Conservation (phyloP, 164 flowering plant genomes). For the Dillenia turbinata region DNA sequence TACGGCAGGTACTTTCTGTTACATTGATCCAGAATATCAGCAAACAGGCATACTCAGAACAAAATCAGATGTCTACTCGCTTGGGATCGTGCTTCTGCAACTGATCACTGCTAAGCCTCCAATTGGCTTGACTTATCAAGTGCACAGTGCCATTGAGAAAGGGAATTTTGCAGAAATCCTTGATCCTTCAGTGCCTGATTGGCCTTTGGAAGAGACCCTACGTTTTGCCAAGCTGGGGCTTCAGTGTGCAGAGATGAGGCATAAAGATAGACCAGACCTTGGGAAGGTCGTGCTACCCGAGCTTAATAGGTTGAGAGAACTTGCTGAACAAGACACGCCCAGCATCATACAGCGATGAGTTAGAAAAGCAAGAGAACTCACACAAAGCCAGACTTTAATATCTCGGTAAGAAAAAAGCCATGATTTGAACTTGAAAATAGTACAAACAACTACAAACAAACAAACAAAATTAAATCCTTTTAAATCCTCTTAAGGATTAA, state of each 20-base stretch:
- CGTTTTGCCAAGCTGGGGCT: conserved; percentile 49
- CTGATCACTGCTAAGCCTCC: conserved; percentile 61
- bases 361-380: conserved; percentile 8
- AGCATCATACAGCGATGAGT: conserved; percentile 1
- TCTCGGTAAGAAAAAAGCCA: neutral
- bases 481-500: too few relatives aligned
- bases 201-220: conserved; percentile 60
- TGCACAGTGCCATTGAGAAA: conserved; percentile 46
- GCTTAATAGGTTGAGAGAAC: conserved; percentile 42
- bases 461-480: too few relatives aligned
- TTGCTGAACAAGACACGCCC: conserved; percentile 49
- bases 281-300: conserved; percentile 45
- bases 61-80: conserved; percentile 66
- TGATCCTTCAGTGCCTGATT: conserved; percentile 53
- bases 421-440: too few relatives aligned
- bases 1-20: conserved; percentile 76
- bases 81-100: conserved; percentile 68
- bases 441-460: too few relatives aligned
- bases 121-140: conserved; percentile 65
- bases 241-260: conserved; percentile 51
- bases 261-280: conserved; percentile 70
- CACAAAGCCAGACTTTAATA: conserved; percentile 11
- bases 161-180: conserved; percentile 53
- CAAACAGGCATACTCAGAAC: conserved; percentile 75
- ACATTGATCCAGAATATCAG: conserved; percentile 79